Evolutionary conservation across 2,329 filamentous ascomycete species (phyloP).

Genomic region (Calonectria hawksworthii): DNA sequence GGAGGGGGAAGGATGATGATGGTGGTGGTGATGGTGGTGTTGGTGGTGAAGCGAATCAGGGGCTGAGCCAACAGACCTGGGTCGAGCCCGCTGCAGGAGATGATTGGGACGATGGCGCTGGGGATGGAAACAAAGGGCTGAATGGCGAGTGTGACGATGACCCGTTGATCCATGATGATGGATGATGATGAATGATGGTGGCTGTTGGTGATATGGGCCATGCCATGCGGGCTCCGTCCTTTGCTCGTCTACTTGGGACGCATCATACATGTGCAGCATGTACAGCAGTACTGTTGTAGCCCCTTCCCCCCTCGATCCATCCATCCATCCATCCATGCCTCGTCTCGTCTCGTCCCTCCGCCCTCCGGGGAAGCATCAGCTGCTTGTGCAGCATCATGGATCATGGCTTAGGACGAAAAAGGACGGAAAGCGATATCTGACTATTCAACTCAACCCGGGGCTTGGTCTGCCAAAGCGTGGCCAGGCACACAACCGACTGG

Average conservation of each 20-base stretch:
- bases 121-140: background rate
- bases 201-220: constrained; percentile 2
- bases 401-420: background rate
- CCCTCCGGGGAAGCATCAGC: background rate
- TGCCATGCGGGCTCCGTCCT: background rate
- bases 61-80: background rate
- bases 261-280: background rate
- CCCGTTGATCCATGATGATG: background rate
- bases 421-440: background rate
- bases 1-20: background rate
- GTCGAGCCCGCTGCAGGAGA: background rate
- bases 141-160: constrained; percentile 7
- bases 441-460: background rate
- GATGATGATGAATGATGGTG: background rate
- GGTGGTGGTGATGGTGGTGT: constrained; percentile 23
- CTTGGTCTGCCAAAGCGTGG: background rate
- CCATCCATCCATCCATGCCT: too few relatives aligned
- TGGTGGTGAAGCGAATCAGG: constrained; percentile 18
- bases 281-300: background rate
- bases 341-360: background rate
- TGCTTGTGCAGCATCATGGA: background rate
- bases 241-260: background rate
- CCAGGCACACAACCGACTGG: constrained; percentile 19
- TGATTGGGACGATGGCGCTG: background rate
- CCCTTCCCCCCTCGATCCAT: background rate